These are phyloP conservation scores for Agrocybe praecox DNA, from an alignment of 768 basidiomycete genomes.

Conservation along the genomic window DNA sequence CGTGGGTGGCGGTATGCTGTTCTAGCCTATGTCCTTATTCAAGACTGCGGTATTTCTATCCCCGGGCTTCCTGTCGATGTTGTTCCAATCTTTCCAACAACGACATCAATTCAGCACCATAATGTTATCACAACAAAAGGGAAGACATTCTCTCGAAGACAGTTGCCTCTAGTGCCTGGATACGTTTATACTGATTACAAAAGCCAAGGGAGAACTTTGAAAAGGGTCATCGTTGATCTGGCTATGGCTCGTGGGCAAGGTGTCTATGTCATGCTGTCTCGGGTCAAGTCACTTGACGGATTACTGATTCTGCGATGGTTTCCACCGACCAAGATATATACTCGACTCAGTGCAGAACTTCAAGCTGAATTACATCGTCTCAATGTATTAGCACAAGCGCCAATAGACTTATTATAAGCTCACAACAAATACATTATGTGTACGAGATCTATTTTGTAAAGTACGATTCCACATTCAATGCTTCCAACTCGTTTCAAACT, in stretches of 20 bases:
- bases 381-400: no score
- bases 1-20: neutral
- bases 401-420: no score
- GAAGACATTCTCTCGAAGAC: neutral
- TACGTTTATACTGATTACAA: neutral
- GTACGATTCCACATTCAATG: no score
- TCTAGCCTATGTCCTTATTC: slow-evolving; percentile 8
- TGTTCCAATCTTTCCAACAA: slow-evolving; percentile 11
- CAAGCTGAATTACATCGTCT: neutral
- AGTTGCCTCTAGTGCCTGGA: neutral
- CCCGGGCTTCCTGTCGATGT: slow-evolving; percentile 3
- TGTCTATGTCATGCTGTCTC: neutral
- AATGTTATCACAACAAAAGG: neutral
- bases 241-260: neutral
- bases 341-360: neutral
- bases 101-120: no score
- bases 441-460: no score
- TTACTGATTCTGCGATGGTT: neutral
- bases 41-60: neutral
- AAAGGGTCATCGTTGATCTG: neutral
- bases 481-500: no score
- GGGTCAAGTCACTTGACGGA: neutral
- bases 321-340: neutral
- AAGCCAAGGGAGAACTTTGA: neutral
- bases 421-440: no score